phyloP scores from a whole-genome alignment of 2,329 filamentous ascomycete genomes.

The Coniella lustricola region DNA sequence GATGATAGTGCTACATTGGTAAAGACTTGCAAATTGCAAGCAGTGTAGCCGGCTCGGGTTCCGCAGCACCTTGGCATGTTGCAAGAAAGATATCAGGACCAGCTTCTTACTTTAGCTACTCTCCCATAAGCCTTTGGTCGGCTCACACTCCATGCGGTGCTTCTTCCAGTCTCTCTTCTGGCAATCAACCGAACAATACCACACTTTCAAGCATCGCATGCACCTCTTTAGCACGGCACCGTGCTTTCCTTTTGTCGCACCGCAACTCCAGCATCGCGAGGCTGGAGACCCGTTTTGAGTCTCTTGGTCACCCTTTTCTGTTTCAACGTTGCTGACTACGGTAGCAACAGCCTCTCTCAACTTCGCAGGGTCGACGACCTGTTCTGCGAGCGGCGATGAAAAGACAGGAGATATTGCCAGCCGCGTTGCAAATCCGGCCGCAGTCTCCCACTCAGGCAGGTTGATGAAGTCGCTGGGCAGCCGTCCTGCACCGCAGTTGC shows the following conservation, averaged over 20 bases:
- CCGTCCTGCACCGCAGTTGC: slow-evolving; percentile 37
- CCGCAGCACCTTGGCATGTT: too few relatives aligned
- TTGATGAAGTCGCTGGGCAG: slow-evolving; percentile 33
- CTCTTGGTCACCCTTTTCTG: neutral
- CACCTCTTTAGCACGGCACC: slow-evolving; percentile 36
- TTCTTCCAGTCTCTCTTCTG: slow-evolving; percentile 49
- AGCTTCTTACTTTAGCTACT: too few relatives aligned
- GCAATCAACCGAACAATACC: slow-evolving; percentile 46
- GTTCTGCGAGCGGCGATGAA: slow-evolving; percentile 36
- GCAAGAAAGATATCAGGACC: too few relatives aligned
- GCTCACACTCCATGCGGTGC: slow-evolving; percentile 38
- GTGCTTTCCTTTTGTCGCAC: slow-evolving; percentile 23
- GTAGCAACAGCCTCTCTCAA: neutral
- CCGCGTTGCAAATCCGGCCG: slow-evolving; percentile 39
- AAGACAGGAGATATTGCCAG: slow-evolving; percentile 52
- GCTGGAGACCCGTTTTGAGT: too few relatives aligned
- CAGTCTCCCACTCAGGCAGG: slow-evolving; percentile 38
- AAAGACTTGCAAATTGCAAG: too few relatives aligned
- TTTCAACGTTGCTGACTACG: neutral
- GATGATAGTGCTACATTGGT: too few relatives aligned
- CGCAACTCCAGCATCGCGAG: slow-evolving; percentile 31
- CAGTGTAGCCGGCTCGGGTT: too few relatives aligned
- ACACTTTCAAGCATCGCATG: slow-evolving; percentile 33
- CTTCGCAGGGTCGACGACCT: slow-evolving; percentile 14
- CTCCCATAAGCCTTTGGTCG: neutral